Base-by-base conservation (phyloP, 2,329 filamentous ascomycete species). In the Cladosporium sp. region DNA sequence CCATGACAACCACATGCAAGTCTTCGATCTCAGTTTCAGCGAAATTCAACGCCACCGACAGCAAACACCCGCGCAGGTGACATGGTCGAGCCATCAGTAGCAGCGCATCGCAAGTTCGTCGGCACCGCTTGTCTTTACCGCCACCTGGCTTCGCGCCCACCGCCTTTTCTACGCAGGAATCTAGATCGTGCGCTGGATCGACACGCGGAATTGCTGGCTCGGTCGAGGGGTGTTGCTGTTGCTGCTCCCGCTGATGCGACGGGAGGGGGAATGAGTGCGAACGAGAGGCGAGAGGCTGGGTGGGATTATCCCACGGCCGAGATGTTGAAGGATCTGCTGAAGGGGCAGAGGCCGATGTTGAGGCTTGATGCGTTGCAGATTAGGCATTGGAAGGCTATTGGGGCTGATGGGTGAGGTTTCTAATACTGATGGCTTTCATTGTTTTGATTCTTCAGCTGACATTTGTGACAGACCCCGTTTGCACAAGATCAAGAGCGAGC, bases 151-250 rank as follows among this genome's bases (percentile, higher is more conserved):
- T 31, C 23, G 10, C 59, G 68, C 28, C 55, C 50, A 31, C 67
- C 66, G 21, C 56, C 66, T n/a, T 76, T 75, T 57, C 65, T 78
- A 16, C 71, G 68, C 18, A 71, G 75, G 26, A 78, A 78, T 53
- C n/a, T 78, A 18, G 65, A 71, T n/a, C 55, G 64, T 23, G 67
- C 68, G 21, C 67, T 78, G 37, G 71, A 76, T 62, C 58, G 66
- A 28, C 73, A 76, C 68, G 68, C 75, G 52, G 53, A 60, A 23
- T 44, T 65, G 18, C 44, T 72, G 44, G 50, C 40, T 18, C 55
- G 57, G 16, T 53, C 63, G 18, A 67, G 29, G 35, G 21, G 50
- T 37, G 44, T 65, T 66, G 62, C 21, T 26, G 40, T 46, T 46
- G 46, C n/a, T 46, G 59, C 49, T 52, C 11, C 23, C 31, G 50